A percentile compares a stretch with the other conserved stretches of the same genome.
These are phyloP conservation scores for Dioscorea zingiberensis DNA, from an alignment of 106 monocot species.

Conservation along the genomic window DNA sequence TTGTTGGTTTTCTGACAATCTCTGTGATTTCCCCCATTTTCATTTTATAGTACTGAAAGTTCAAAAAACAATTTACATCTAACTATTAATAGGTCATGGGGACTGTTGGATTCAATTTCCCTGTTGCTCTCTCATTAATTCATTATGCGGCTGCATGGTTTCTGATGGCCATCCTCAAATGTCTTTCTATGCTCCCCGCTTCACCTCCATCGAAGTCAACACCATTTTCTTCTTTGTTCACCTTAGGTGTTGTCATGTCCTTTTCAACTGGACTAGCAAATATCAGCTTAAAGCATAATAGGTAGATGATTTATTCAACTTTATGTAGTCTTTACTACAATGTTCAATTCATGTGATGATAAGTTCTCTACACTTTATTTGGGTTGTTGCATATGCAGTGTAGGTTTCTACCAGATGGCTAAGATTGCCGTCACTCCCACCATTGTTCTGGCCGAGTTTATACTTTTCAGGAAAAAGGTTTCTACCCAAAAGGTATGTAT, in stretches of 20 bases:
- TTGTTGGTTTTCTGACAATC: slow-evolving; percentile 35
- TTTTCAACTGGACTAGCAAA: slow-evolving; percentile 93
- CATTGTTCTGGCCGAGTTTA: slow-evolving; percentile 88
- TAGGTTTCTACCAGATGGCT: slow-evolving; percentile 98
- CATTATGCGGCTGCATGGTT: slow-evolving; percentile 82
- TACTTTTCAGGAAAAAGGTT: slow-evolving; percentile 64
- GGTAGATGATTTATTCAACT: slow-evolving; percentile 26
- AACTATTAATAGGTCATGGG: slow-evolving; percentile 68
- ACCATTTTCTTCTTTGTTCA: slow-evolving; percentile 88
- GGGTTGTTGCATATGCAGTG: slow-evolving; percentile 34
- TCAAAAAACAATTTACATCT: too few relatives aligned
- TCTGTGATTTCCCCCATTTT: too few relatives aligned
- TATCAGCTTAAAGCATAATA: slow-evolving; percentile 92
- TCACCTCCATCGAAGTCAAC: slow-evolving; percentile 87
- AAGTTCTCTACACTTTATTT: background rate
- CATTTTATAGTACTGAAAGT: too few relatives aligned
- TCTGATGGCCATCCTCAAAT: slow-evolving; percentile 67
- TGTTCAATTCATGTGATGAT: background rate
- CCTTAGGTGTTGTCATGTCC: slow-evolving; percentile 88
- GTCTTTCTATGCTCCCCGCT: slow-evolving; percentile 69
- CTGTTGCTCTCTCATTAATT: slow-evolving; percentile 79
- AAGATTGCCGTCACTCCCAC: slow-evolving; percentile 96
- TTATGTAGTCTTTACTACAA: background rate
- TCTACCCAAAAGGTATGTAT: slow-evolving; percentile 54
- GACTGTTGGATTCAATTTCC: slow-evolving; percentile 89